Evolutionary conservation across 306 rosid species (phyloP).

Genomic region (Vicia faba): DNA sequence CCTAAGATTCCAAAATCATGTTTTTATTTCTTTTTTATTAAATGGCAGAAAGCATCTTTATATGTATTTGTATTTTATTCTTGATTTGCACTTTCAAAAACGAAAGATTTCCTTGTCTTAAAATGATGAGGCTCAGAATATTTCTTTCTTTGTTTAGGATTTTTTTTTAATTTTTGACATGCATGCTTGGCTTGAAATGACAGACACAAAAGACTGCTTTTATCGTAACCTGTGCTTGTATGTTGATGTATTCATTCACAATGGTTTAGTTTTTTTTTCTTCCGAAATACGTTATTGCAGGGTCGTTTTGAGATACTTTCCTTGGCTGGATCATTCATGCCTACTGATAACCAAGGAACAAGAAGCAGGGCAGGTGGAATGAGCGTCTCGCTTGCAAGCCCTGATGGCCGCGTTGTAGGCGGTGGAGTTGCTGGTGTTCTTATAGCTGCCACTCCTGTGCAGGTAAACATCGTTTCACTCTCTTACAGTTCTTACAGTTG

Average conservation of each 20-base stretch:
- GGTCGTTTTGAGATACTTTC: slow-evolving; percentile 84
- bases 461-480: slow-evolving; percentile 43
- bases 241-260: not conserved
- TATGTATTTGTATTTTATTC: not conserved
- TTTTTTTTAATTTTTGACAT: not conserved
- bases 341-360: slow-evolving; percentile 72
- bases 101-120: not conserved
- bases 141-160: too few species aligned
- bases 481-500: not conserved
- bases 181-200: not conserved
- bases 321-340: slow-evolving; percentile 78
- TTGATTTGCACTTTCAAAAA: not conserved
- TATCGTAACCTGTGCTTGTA: not conserved
- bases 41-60: too few species aligned
- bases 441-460: slow-evolving; percentile 80
- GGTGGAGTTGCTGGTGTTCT: slow-evolving; percentile 81
- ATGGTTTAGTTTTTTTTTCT: slow-evolving; percentile 23
- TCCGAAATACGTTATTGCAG: slow-evolving; percentile 45
- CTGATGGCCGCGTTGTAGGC: slow-evolving; percentile 74
- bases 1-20: not conserved
- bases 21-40: too few species aligned
- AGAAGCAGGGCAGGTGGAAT: slow-evolving; percentile 79
- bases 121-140: not conserved
- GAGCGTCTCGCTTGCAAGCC: slow-evolving; percentile 72
- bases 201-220: not conserved